Evolutionary conservation across 192 early-diverging fungal genomes (phyloP), one percentile per base, ranked within the genome.

Genomic region (Irineochytrium annulatum): DNA sequence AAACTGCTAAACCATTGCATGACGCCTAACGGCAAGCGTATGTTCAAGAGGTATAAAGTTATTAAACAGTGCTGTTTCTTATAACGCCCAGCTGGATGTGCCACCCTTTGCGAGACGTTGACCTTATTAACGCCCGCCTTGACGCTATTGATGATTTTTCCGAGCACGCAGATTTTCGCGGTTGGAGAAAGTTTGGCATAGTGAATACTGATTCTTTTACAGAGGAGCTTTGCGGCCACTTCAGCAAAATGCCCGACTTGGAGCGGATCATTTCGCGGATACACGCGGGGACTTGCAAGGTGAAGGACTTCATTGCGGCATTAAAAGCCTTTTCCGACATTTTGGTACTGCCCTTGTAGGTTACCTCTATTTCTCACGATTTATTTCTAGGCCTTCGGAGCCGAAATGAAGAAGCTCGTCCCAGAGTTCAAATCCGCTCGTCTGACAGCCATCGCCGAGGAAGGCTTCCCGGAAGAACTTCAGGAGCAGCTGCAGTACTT

Each of bases 191-290:
- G 19, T 20, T 8, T 33, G 54, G n/a, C 2, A 20, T 17, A 55
- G 54, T 27, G 62, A 28, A 11, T 32, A 22, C 48, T 30, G 13
- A 32, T 17, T 33, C 32, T 55, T 33, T 55, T n/a, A 55, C 13
- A 14, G 54, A n/a, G 17, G 33, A 37, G 17, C 22, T 0, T 17
- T 55, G 30, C 22, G 54, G 26, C 13, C 57, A 35, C n/a, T 45
- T 79, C 19, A 32, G 74, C 3, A 66, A 65, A 33, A 33, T 97
- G 52, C 86, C 90, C 3, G 96, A 97, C 63, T 66, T 99, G 24
- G 96, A 99, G 69, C 82, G 96, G 24, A 77, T 88, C 2, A 90
- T 99, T 57, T 87, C 90, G 24, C 78, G 96, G 2, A 86, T 99
- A 32, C 95, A 97, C 66, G 82, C 91, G 1, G 87, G 88, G 0